Base-by-base conservation (phyloP, 352 stramenopile genomes). In the Phytophthora ramorum region DNA sequence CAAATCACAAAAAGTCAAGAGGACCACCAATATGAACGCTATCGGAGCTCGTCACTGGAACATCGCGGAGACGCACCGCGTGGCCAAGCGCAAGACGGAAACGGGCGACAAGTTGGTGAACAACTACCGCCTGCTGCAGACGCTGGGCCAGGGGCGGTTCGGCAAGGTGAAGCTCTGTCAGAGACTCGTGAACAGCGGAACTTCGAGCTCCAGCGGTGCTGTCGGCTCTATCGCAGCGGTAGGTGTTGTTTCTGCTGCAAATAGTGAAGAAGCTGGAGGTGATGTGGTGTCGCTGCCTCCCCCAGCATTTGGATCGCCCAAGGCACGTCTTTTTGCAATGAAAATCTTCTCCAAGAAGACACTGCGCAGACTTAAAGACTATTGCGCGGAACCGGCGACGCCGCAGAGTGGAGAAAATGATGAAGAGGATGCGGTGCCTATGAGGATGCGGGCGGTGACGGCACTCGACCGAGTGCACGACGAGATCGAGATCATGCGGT, bases 401-500 rank as follows among this genome's bases (percentile, higher is more conserved):
- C 22, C 22, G 3, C 2, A 44, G 41, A 24, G 43, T 12, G 12
- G 43, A 47, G 43, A 50, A 56, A 50, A 51, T 20, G 40, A 9
- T 35, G 49, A 20, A 30, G 50, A 52, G 26, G 48, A 56, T 28
- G 46, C 28, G 28, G 28, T 34, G 17, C 63, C 67, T 4, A 54
- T 63, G 35, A 70, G 58, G 24, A 93, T 95, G 85, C 83, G 84
- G 14, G 76, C 85, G 1, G 81, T 96, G 46, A 94, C 89, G 46
- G 89, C 87, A 12, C 69, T 96, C 7, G 89, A 96, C 54, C 84
- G 83, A 40, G 79, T 97, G 51, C 76, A 79, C 19, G 76, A 92
- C 53, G 91, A 97, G 70, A 92, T 97, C 30, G 58, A 79, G 19
- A 93, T 97, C 69, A 96, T 97, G 88, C 78, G 87, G 6, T 75